These are phyloP conservation scores for Dioszegia crocea DNA, from an alignment of 768 basidiomycete genomes.

Conservation along the genomic window DNA sequence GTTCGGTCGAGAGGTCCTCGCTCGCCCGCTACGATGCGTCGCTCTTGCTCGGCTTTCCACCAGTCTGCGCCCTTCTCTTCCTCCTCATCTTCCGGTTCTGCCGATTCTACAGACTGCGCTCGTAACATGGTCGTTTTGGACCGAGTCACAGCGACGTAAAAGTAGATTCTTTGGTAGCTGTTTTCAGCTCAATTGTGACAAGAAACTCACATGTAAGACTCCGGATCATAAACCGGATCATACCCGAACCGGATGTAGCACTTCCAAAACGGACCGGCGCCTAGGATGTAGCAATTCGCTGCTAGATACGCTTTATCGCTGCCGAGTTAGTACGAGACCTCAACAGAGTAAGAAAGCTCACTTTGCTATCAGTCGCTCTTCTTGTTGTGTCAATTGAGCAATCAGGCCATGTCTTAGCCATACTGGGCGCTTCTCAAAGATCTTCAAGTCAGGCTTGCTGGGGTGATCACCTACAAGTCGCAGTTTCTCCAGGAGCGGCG, in stretches of 20 bases:
- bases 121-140: constrained; percentile 58
- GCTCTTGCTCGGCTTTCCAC: constrained; percentile 31
- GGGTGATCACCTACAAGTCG: constrained; percentile 17
- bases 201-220: constrained; percentile 67
- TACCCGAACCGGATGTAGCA: constrained; percentile 80
- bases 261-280: constrained; percentile 92
- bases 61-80: constrained; percentile 11
- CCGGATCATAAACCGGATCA: constrained; percentile 73
- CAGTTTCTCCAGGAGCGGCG: constrained; percentile 53
- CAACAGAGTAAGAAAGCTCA: constrained; percentile 40
- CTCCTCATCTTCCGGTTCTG: constrained; percentile 22
- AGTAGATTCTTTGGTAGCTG: constrained; percentile 88
- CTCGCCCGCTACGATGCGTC: constrained; percentile 14
- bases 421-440: constrained; percentile 70
- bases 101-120: constrained; percentile 55
- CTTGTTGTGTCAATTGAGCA: constrained; percentile 68
- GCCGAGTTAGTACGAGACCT: constrained; percentile 1
- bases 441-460: constrained; percentile 50
- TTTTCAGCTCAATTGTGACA: background rate
- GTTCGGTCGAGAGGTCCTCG: constrained; percentile 24
- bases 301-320: constrained; percentile 81
- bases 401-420: constrained; percentile 86
- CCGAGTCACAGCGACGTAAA: constrained; percentile 75
- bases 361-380: constrained; percentile 72
- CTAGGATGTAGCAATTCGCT: constrained; percentile 77